phyloP scores from a whole-genome alignment of 495 filamentous ascomycete genomes.

The Apiosordaria backusii region DNA sequence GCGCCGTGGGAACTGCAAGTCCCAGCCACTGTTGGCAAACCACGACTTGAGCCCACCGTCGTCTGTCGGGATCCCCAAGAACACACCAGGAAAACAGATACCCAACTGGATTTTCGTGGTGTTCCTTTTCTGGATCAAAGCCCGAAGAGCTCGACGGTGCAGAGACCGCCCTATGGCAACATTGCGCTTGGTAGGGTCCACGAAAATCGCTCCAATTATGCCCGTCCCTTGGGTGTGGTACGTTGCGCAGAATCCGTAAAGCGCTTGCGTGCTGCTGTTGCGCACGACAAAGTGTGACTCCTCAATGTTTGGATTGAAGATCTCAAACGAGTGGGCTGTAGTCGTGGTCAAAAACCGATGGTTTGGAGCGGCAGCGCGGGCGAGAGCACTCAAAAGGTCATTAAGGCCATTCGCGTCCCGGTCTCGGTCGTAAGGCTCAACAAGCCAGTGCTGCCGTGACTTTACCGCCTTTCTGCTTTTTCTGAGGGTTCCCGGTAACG shows the following conservation, averaged over 20 bases:
- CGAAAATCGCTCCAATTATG: conserved; percentile 77
- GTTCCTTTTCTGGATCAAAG: conserved; percentile 58
- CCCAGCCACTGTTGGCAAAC: conserved; percentile 50
- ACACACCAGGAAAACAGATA: conserved; percentile 71
- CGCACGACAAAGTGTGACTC: conserved; percentile 87
- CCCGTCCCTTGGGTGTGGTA: conserved; percentile 73
- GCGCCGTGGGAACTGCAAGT: conserved; percentile 48
- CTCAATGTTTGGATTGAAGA: conserved; percentile 62
- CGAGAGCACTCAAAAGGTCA: conserved; percentile 60
- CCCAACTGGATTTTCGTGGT: conserved; percentile 77
- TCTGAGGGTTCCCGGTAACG: conserved; percentile 73
- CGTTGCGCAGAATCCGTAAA: conserved; percentile 87
- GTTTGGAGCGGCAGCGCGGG: conserved; percentile 53
- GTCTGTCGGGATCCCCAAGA: conserved; percentile 68
- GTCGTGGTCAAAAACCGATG: conserved; percentile 60
- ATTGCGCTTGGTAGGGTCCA: conserved; percentile 77
- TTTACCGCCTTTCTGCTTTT: conserved; percentile 79
- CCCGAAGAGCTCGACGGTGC: conserved; percentile 72
- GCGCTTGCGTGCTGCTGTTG: conserved; percentile 79
- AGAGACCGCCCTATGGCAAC: conserved; percentile 83
- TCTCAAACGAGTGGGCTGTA: conserved; percentile 70
- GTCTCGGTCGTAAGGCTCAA: conserved; percentile 76
- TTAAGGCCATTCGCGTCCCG: conserved; percentile 68
- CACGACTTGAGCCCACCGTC: conserved; percentile 52
- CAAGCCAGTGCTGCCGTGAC: conserved; percentile 83